These are phyloP conservation scores for Suillus hirtellus DNA, from an alignment of 768 basidiomycete species.

Conservation along the genomic window DNA sequence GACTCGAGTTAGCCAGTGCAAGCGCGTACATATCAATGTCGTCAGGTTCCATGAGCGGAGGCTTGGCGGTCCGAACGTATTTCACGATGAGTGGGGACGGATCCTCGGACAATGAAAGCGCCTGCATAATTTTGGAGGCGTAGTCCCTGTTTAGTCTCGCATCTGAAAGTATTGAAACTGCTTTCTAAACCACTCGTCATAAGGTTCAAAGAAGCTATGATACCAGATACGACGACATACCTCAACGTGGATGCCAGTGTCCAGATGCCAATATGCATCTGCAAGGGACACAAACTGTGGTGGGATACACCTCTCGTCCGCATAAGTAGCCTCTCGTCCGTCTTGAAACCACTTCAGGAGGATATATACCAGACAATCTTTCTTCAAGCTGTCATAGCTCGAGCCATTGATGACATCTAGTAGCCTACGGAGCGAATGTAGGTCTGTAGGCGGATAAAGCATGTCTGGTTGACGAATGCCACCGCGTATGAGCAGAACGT, in stretches of 20 bases:
- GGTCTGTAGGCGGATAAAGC: conserved; percentile 69
- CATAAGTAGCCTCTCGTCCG: conserved; percentile 48
- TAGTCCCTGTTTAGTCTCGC: conserved; percentile 74
- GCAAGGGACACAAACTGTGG: conserved; percentile 74
- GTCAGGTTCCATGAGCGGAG: conserved; percentile 63
- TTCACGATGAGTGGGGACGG: conserved; percentile 60
- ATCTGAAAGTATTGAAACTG: conserved; percentile 73
- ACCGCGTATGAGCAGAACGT: conserved; percentile 67
- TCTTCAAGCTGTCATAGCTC: conserved; percentile 73
- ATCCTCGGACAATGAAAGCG: conserved; percentile 43
- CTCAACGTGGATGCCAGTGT: conserved; percentile 62
- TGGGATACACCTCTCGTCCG: conserved; percentile 59
- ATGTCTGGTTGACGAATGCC: conserved; percentile 58
- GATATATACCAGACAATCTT: conserved; percentile 79
- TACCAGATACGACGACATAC: conserved; percentile 43
- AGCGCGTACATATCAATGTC: conserved; percentile 72
- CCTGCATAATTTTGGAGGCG: conserved; percentile 74
- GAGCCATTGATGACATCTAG: conserved; percentile 62
- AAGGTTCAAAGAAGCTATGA: not conserved
- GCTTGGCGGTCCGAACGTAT: conserved; percentile 77
- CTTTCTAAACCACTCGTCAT: conserved; percentile 45
- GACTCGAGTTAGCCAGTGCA: conserved; percentile 63
- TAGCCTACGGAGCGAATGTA: conserved; percentile 52
- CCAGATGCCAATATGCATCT: conserved; percentile 86
- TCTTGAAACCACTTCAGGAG: conserved; percentile 80